Evolutionary conservation across 2,329 filamentous ascomycete species (phyloP), one percentile per base, ranked within the genome.

Genomic region (Tolypocladium guangdongense): DNA sequence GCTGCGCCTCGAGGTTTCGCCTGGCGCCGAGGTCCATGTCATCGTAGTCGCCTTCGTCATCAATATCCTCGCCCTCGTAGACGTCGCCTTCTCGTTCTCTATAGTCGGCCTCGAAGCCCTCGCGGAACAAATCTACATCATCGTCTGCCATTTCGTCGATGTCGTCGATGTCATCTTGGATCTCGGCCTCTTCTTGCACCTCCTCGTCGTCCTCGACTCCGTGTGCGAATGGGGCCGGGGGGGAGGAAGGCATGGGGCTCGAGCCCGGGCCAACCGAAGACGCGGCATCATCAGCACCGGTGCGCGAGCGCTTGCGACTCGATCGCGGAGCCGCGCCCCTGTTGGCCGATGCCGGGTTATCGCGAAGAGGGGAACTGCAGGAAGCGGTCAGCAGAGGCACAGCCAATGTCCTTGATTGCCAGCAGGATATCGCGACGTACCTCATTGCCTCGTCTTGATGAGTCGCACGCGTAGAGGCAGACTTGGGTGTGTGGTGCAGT

Each of bases 91-190:
- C 80, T 53, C 84, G 79, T 20, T 83, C 74, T 61, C 75, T 74
- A 68, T 90, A 89, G 62, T 91, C 88, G 50, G 78, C 78, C 64
- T 87, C 83, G 60, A 86, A 87, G 32, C 86, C 84, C 57, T 87
- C 82, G 43, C 81, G 84, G 66, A 92, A 92, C 38, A 88, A 76
- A 63, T 91, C 87, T 56, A 93, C 81, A 54, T 88, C 86, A 52
- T 91, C 88, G 63, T 91, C 89, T 11, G 88, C 86, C 74, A 83
- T 82, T 65, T 91, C 87, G 61, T 93, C 89, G 45, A 91, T 78
- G 54, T 93, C 86, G 52, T 90, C 87, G 20, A 85, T 76, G 59
- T 86, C 85, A 58, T 86, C 84, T 59, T 90, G 84, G 47, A 84
- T 75, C 64, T 90, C 85, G 50, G 81, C 78, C 50, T 89, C 85